Percentiles rank a stretch among this genome's conserved stretches.
Conservation (phyloP, 108 stramenopile genomes). For the Nitzschia sp. region DNA sequence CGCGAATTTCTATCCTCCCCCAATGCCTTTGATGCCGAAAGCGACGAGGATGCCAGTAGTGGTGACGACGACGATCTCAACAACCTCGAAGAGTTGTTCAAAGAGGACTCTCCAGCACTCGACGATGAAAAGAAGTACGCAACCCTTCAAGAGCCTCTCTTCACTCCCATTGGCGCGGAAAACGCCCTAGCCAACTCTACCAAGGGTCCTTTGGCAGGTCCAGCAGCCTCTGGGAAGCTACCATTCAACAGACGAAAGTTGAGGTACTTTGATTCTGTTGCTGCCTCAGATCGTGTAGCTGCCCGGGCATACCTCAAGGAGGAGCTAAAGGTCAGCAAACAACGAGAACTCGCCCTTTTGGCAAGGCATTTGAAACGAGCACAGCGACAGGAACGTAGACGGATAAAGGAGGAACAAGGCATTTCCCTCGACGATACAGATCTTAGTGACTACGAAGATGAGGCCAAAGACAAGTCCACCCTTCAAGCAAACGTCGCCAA, state of each 20-base stretch:
- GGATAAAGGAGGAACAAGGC: conserved; percentile 28
- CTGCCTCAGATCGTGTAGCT: conserved; percentile 52
- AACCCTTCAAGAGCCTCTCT: conserved; percentile 42
- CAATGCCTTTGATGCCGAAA: conserved; percentile 45
- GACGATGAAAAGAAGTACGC: conserved; percentile 34
- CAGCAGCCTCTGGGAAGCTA: conserved; percentile 44
- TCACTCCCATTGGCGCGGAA: conserved; percentile 44
- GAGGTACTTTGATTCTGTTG: conserved; percentile 67
- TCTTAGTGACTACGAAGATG: conserved; percentile 13
- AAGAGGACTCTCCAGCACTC: conserved; percentile 20
- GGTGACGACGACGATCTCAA: conserved; percentile 59
- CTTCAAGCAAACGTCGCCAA: conserved; percentile 35
- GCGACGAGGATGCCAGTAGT: conserved; percentile 56
- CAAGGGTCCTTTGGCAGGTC: conserved; percentile 16
- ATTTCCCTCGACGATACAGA: conserved; percentile 6
- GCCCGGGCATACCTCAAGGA: conserved; percentile 55
- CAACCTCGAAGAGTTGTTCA: conserved; percentile 34
- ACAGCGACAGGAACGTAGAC: conserved; percentile 37
- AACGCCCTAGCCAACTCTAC: conserved; percentile 27
- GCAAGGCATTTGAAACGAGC: conserved; percentile 45
- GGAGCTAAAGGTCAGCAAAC: conserved; percentile 32
- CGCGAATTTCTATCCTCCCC: conserved; percentile 38
- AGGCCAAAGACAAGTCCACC: conserved; percentile 24
- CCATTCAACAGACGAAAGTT: conserved; percentile 81
- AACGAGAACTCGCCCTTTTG: conserved; percentile 50